phyloP scores from a whole-genome alignment of 2,329 filamentous ascomycete genomes.

The Ceratocystis destructans region DNA sequence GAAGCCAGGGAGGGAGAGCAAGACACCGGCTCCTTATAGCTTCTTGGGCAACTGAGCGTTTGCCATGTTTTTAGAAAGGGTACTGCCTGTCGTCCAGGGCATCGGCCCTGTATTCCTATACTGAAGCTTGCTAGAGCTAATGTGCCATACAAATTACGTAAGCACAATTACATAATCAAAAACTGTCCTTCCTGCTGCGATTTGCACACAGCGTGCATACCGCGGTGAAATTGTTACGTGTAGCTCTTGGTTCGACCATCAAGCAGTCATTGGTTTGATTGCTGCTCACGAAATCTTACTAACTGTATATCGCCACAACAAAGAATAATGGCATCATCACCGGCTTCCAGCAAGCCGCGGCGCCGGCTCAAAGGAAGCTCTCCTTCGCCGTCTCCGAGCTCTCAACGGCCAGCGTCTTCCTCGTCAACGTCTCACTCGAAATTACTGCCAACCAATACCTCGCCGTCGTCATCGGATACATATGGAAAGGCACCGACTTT shows the following conservation, averaged over 20 bases:
- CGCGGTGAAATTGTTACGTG: neutral
- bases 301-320: neutral
- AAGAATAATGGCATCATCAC: constrained; percentile 34
- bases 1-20: too few species aligned
- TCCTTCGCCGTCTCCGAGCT: constrained; percentile 6
- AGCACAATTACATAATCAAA: neutral
- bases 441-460: neutral
- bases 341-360: constrained; percentile 46
- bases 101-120: too few species aligned
- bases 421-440: neutral
- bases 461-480: constrained; percentile 12
- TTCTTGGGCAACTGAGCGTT: neutral
- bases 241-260: neutral
- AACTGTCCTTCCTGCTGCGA: neutral
- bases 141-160: neutral
- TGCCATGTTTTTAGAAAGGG: too few species aligned
- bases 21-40: too few species aligned
- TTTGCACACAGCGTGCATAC: neutral
- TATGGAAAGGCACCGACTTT: constrained; percentile 56
- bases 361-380: constrained; percentile 40
- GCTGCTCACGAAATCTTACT: neutral
- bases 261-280: neutral
- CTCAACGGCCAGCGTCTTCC: constrained; percentile 7
- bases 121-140: neutral
- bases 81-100: too few species aligned